Conservation (phyloP, 495 filamentous ascomycete species). For the Penicillium longicatenatum region DNA sequence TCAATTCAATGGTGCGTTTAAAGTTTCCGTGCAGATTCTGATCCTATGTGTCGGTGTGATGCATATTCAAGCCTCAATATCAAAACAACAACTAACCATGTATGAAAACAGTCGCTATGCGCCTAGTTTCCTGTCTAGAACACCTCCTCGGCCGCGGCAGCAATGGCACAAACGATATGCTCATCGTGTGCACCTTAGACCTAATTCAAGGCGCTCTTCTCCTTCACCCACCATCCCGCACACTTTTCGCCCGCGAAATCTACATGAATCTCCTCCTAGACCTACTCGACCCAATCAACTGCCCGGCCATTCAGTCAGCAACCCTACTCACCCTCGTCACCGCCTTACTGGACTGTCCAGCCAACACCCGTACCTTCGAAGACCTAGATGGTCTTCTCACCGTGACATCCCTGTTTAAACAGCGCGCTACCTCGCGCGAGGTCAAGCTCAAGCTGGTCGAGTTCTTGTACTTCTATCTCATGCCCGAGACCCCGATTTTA, state of each 20-base stretch:
- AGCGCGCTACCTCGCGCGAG: slow-evolving; percentile 73
- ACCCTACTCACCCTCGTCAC: slow-evolving; percentile 89
- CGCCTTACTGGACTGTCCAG: slow-evolving; percentile 77
- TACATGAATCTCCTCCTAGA: slow-evolving; percentile 98
- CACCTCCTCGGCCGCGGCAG: slow-evolving; percentile 77
- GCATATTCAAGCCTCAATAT: neutral
- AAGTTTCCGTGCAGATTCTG: neutral
- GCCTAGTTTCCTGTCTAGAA: slow-evolving; percentile 84
- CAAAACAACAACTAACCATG: neutral
- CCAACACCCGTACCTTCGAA: slow-evolving; percentile 90
- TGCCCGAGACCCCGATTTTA: slow-evolving; percentile 76
- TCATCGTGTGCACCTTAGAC: slow-evolving; percentile 86
- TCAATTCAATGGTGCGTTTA: slow-evolving; percentile 82
- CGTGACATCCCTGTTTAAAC: slow-evolving; percentile 91
- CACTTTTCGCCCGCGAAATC: slow-evolving; percentile 82
- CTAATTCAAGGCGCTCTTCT: slow-evolving; percentile 88
- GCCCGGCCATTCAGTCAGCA: slow-evolving; percentile 85
- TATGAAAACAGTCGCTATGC: slow-evolving; percentile 79
- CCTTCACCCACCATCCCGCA: slow-evolving; percentile 89
- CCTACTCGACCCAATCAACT: slow-evolving; percentile 90
- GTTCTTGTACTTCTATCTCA: slow-evolving; percentile 97
- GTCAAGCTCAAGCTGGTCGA: slow-evolving; percentile 93
- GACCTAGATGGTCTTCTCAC: slow-evolving; percentile 88
- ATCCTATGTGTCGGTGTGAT: neutral
- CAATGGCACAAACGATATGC: slow-evolving; percentile 80